A percentile compares a stretch with the other conserved stretches of the same genome.
phyloP scores from a whole-genome alignment of 495 filamentous ascomycete genomes.

The Podospora conica region DNA sequence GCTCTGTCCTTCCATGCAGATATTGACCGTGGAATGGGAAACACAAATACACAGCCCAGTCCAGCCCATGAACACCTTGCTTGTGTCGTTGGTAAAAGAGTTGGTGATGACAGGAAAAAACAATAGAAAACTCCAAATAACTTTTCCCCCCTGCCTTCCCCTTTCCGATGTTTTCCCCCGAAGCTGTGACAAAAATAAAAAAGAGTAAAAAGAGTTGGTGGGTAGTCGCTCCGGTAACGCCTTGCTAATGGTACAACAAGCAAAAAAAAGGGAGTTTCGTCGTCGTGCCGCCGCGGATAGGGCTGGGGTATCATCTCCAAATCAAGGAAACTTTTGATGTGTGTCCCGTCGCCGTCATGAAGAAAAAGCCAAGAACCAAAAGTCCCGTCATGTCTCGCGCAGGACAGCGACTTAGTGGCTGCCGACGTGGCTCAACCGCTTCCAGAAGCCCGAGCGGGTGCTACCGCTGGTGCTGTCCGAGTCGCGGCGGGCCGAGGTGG shows the following conservation, averaged over 20 bases:
- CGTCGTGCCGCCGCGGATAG: not conserved
- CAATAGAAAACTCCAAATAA: not conserved
- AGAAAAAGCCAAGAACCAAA: no score
- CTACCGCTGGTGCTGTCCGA: conserved; percentile 27
- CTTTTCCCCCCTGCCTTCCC: not conserved
- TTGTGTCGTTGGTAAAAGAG: no score
- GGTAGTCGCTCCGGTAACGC: not conserved
- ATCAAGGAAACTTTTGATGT: not conserved
- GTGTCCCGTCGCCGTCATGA: not conserved
- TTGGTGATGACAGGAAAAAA: no score
- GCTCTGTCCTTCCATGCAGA: not conserved
- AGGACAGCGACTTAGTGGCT: conserved; percentile 1
- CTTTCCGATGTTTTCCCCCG: not conserved
- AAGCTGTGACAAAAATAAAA: not conserved
- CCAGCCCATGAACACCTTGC: not conserved
- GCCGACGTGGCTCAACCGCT: conserved; percentile 9
- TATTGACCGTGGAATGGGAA: not conserved
- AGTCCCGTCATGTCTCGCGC: not conserved
- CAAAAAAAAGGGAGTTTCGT: not conserved
- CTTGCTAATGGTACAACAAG: not conserved
- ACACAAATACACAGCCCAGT: not conserved
- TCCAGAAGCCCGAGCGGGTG: conserved; percentile 10
- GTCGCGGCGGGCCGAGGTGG: conserved; percentile 25
- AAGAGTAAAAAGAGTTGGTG: not conserved
- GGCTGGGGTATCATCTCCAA: not conserved